Base-by-base conservation (phyloP, 1,284 basidiomycete species). In the Sphaerobolus stellatus region DNA sequence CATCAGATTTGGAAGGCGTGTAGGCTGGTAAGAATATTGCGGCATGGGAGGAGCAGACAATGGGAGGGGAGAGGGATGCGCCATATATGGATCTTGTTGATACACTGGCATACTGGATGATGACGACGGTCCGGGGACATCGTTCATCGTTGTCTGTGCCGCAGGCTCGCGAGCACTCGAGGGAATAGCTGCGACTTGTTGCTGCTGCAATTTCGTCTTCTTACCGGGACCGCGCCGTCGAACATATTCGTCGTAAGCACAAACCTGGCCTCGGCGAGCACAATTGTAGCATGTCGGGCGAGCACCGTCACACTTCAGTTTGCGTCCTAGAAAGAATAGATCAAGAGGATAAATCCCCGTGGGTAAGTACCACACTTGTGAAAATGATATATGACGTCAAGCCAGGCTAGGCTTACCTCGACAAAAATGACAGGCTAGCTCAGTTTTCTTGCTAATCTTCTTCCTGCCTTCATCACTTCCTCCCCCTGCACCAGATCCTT, bases 371-470 rank as follows among this genome's bases (percentile, higher is more conserved):
- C n/a, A n/a, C n/a, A 16, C 45, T 8, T 28, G 25, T 52, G 16
- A 24, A 44, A 44, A 34, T 30, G 7, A 22, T 45, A 46, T 41
- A 40, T 44, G 36, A 58, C 44, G 30, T 22, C 41, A 28, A 64
- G 58, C 46, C 51, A 40, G n/a, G 5, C 27, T n/a, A 47, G n/a
- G n/a, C 82, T 74, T 67, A 84, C 86, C 75, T 77, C 86, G 76
- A 71, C 86, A 89, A 66, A 86, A 87, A 68, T 84, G 72, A 71
- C 86, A 89, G 54, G 86, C 86, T 79, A 83, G 82, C 1, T 76
- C 71, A 0, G 77, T 81, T 24, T 53, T 53, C 27, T 53, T 53
- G 9, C 43, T 7, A 5, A n/a, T 31, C 18, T 36, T 53, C 9
- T 47, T 18, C 14, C 29, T 34, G 6, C 43, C 28, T 28, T n/a